Percentiles rank a stretch among this genome's conserved stretches.
Conservation (phyloP, 1,139 yeast species). For the Pneumocystis sp. region DNA sequence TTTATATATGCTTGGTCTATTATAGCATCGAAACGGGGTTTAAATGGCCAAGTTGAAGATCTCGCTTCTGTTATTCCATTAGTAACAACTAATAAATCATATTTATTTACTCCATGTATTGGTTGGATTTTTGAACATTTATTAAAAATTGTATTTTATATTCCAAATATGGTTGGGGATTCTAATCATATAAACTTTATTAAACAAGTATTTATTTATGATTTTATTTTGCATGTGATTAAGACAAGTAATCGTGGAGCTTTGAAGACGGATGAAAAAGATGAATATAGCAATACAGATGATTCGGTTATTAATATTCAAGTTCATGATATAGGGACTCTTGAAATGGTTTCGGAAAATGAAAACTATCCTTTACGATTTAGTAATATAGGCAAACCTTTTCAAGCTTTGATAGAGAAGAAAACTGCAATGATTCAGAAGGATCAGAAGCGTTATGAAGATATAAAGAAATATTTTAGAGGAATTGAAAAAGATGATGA, state of each 20-base stretch:
- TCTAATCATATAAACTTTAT: conserved; percentile 49
- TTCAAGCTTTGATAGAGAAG: conserved; percentile 30
- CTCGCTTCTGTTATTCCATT: conserved; percentile 28
- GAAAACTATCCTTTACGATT: not conserved
- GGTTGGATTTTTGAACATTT: conserved; percentile 60
- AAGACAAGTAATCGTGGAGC: conserved; percentile 26
- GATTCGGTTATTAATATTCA: not conserved
- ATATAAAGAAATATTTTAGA: conserved; percentile 25
- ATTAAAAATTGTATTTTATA: conserved; percentile 49
- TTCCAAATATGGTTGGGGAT: conserved; percentile 51
- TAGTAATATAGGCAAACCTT: conserved; percentile 21
- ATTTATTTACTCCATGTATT: conserved; percentile 54
- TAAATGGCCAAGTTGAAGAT: conserved; percentile 17
- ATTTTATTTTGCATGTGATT: conserved; percentile 26
- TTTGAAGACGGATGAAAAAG: not conserved
- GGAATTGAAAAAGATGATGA: conserved; percentile 1
- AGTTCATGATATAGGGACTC: not conserved
- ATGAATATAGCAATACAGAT: not conserved
- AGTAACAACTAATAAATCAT: conserved; percentile 1
- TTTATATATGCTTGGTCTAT: conserved; percentile 50
- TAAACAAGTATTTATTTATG: conserved; percentile 48
- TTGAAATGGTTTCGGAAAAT: conserved; percentile 12
- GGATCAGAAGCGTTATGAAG: conserved; percentile 35
- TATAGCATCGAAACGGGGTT: conserved; percentile 33
- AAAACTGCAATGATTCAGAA: conserved; percentile 40